Evolutionary conservation across 2,329 filamentous ascomycete genomes (phyloP), one percentile per base, ranked within the genome.

Genomic region (Parafenestella ontariensis): DNA sequence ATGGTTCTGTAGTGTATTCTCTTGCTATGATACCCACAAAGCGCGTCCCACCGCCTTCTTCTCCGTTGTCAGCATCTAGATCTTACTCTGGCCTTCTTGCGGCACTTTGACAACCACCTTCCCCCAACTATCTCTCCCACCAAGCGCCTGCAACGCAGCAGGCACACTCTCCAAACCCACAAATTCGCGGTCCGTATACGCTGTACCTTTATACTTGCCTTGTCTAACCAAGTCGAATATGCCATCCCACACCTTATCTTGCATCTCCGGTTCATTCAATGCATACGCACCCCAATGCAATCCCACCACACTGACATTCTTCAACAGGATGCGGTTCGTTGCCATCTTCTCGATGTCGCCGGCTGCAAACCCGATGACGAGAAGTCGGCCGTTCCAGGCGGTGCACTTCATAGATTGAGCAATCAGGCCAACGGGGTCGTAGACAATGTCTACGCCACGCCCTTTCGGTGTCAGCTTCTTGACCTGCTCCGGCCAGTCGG

Each of bases 51-150:
- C n/a, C 13, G n/a, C 18, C 8, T 18, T 37, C 4, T n/a, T 37
- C n/a, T 8, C 15, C n/a, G 8, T 8, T 37, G 3, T 37, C 37
- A 23, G 4, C 13, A 13, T 44, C 54, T 61, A 76, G 8, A 77
- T 72, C 64, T 75, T 77, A 36, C 73, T 76, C 29, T 64, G 64
- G 2, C 70, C 70, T 11, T 75, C 71, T 50, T 92, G 90, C 1
- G 89, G 87, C 37, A 98, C 82, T 77, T 91, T 91, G 18, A 97
- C 88, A 1, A 97, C 91, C 0, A 98, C 94, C 82, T 98, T 98
- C 0, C 94, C 94, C 94, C 94, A 98, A 1, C 92, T 96, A 46
- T 89, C 90, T 55, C 94, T 82, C 1, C 86, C 86, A 1, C 91
- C 93, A 50, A 98, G 77, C 2, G 90, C 90, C 66, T 88, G 82